Conservation (phyloP, 352 stramenopile genomes). For the Globisporangium splendens region DNA sequence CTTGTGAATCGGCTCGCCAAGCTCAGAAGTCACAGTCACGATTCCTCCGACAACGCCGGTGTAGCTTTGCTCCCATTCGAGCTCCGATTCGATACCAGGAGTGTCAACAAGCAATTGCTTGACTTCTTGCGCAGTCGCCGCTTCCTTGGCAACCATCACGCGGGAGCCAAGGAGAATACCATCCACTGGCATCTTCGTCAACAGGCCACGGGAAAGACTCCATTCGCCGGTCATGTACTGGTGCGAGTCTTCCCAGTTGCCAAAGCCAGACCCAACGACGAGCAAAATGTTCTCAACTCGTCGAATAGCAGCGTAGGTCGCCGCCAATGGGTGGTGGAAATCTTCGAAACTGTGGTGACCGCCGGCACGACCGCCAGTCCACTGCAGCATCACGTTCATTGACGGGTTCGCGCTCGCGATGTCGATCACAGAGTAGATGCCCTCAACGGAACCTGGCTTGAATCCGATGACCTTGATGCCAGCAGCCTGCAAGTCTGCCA, state of each 20-base stretch:
- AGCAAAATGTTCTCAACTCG: constrained; percentile 79
- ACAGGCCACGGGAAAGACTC: constrained; percentile 49
- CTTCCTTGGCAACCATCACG: constrained; percentile 86
- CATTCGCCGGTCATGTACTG: constrained; percentile 84
- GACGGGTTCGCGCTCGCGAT: constrained; percentile 52
- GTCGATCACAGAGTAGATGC: constrained; percentile 72
- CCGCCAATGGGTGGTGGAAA: constrained; percentile 76
- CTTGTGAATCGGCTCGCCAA: constrained; percentile 85
- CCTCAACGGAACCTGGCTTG: constrained; percentile 80
- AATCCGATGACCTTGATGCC: constrained; percentile 83
- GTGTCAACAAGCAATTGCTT: constrained; percentile 85
- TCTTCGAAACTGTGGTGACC: constrained; percentile 89
- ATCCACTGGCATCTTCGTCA: constrained; percentile 74
- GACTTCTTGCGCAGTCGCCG: constrained; percentile 75
- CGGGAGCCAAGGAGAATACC: constrained; percentile 81
- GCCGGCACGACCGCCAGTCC: constrained; percentile 80
- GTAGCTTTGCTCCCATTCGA: constrained; percentile 82
- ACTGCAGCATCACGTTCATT: constrained; percentile 87
- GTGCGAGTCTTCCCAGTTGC: constrained; percentile 77
- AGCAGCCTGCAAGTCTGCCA: constrained; percentile 50
- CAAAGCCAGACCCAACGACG: constrained; percentile 84
- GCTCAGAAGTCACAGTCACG: constrained; percentile 79
- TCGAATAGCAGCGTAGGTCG: constrained; percentile 75
- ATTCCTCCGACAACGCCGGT: constrained; percentile 60
- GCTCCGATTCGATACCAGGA: constrained; percentile 62